Conservation (phyloP, 176 grass and related monocot species). For the barley (Hordeum vulgare) region MorexV3_pseudomolecules_assembly NC_058523.1:495672183-495672682, state of each 20-base stretch:
- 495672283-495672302: conserved; percentile 42
- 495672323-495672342: conserved; percentile 5
- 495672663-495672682: not conserved
- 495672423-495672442: not conserved
- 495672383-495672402: not conserved
- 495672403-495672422: not conserved
- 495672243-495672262: not conserved
- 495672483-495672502: conserved; percentile 57
- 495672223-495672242: not conserved
- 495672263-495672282: not conserved
- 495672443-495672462: conserved; percentile 27
- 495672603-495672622: conserved; percentile 95
- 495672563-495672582: conserved; percentile 78
- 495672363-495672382: conserved; percentile 17
- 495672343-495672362: conserved; percentile 23
- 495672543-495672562: conserved; percentile 56
- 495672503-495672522: conserved; percentile 42
- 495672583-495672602: conserved; percentile 98
- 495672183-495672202: not conserved
- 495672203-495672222: conserved; percentile 11
- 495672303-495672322: conserved; percentile 16
- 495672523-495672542: conserved; percentile 40
- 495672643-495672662: conserved; percentile 27
- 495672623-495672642: conserved; percentile 96
- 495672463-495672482: conserved; percentile 83